These are phyloP conservation scores for Acanthochlamys bracteata DNA, from an alignment of 106 monocot genomes.

Conservation along the genomic window DNA sequence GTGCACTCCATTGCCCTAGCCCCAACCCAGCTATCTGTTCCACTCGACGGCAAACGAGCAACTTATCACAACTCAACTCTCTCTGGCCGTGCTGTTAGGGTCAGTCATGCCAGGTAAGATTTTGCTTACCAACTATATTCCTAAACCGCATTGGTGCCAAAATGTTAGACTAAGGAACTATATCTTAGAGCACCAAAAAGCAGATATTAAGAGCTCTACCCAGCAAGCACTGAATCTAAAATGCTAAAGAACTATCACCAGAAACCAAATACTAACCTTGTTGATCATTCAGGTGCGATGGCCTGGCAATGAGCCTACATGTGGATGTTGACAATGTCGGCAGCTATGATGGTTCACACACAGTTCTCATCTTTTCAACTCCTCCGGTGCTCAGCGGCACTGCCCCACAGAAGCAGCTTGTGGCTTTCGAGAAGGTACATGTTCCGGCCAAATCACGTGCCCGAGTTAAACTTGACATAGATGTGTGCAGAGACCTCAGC, in stretches of 20 bases:
- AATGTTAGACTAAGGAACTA: too few species aligned
- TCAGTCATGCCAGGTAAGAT: conserved; percentile 7
- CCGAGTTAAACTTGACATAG: conserved; percentile 5
- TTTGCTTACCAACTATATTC: too few species aligned
- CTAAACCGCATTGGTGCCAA: too few species aligned
- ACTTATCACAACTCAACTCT: neutral
- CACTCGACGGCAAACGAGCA: neutral
- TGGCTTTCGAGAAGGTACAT: conserved; percentile 27
- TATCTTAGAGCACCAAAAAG: too few species aligned
- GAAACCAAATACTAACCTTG: too few species aligned
- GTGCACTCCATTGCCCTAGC: conserved; percentile 35
- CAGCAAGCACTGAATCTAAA: too few species aligned
- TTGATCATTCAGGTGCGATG: neutral
- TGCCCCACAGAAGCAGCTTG: conserved; percentile 25
- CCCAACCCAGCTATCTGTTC: conserved; percentile 25
- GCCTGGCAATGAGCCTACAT: neutral
- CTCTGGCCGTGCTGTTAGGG: conserved; percentile 3
- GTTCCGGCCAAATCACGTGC: neutral
- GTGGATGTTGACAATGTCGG: conserved; percentile 9
- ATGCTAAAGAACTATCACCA: too few species aligned
- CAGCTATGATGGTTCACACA: conserved; percentile 13
- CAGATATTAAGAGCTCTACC: too few species aligned
- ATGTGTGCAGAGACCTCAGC: conserved; percentile 28
- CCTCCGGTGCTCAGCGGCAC: neutral
- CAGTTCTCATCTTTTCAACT: conserved; percentile 17